phyloP scores from a whole-genome alignment of 2,329 filamentous ascomycete species.

The Ophiocordyceps unilateralis region DNA sequence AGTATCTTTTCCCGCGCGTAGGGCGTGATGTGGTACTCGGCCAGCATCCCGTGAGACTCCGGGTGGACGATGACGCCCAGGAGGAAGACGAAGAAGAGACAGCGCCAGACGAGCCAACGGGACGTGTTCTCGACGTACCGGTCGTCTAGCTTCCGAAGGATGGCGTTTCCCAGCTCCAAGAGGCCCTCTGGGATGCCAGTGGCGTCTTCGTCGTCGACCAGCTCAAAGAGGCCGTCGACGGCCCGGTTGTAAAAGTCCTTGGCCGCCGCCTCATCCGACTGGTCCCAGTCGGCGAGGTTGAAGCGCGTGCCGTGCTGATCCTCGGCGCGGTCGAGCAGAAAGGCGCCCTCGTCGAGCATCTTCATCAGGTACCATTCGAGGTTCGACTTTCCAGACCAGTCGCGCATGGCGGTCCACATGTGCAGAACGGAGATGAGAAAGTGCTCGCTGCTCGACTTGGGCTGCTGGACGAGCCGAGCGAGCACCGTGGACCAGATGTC shows the following conservation, averaged over 20 bases:
- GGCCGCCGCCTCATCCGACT: conserved; percentile 64
- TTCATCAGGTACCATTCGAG: conserved; percentile 94
- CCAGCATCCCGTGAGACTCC: conserved; percentile 63
- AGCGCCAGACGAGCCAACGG: conserved; percentile 74
- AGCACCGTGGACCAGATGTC: conserved; percentile 81
- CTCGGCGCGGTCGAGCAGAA: conserved; percentile 72
- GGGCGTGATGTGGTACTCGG: conserved; percentile 83
- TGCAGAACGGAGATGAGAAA: conserved; percentile 74
- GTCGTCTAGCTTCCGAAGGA: conserved; percentile 58
- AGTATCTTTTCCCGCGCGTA: conserved; percentile 72
- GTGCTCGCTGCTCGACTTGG: conserved; percentile 59
- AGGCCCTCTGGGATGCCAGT: conserved; percentile 78
- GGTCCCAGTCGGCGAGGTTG: conserved; percentile 55
- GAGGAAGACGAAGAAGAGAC: conserved; percentile 81
- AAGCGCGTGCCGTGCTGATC: conserved; percentile 56
- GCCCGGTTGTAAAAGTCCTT: conserved; percentile 81
- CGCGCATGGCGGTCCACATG: conserved; percentile 69
- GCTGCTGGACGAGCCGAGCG: conserved; percentile 63
- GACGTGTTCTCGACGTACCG: conserved; percentile 59
- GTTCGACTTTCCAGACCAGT: conserved; percentile 78
- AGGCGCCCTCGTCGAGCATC: conserved; percentile 81
- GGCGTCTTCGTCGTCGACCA: conserved; percentile 69
- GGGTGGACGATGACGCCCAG: conserved; percentile 73
- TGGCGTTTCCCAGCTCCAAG: conserved; percentile 68
- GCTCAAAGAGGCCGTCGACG: conserved; percentile 63